Conservation (phyloP, 805 yeast genomes). For the Cyberlindnera lachancei region DNA sequence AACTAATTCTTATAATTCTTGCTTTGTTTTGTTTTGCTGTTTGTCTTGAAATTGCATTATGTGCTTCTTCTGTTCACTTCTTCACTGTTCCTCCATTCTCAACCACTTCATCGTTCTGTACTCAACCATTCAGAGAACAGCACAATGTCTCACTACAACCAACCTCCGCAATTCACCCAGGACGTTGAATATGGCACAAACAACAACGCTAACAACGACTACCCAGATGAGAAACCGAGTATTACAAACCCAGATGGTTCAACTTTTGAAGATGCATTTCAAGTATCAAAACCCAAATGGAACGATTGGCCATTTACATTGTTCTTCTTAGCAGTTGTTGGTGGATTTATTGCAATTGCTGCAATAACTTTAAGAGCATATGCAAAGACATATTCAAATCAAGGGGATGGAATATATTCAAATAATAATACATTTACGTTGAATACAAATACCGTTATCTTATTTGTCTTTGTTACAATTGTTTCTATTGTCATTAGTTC, state of each 20-base stretch:
- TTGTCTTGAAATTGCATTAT: too few relatives aligned
- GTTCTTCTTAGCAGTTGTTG: constrained; percentile 40
- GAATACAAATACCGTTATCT: constrained; percentile 66
- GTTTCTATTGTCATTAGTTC: constrained; percentile 52
- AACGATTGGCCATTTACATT: constrained; percentile 70
- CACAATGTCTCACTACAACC: constrained; percentile 1
- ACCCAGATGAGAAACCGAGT: constrained; percentile 24
- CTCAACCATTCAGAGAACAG: too few relatives aligned
- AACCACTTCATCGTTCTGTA: too few relatives aligned
- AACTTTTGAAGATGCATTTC: constrained; percentile 62
- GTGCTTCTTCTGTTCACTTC: too few relatives aligned
- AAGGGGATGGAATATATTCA: constrained; percentile 59
- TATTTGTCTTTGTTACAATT: constrained; percentile 59
- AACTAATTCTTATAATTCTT: too few relatives aligned
- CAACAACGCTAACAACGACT: constrained; percentile 2
- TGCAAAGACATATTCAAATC: constrained; percentile 41
- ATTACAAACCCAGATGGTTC: constrained; percentile 32
- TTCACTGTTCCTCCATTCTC: too few relatives aligned
- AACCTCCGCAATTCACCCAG: constrained; percentile 19
- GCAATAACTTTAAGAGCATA: constrained; percentile 62
- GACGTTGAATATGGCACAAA: constrained; percentile 15
- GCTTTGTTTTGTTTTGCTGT: too few relatives aligned
- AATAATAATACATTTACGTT: constrained; percentile 48
- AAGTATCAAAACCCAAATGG: constrained; percentile 52
- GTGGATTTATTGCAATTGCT: constrained; percentile 67